A percentile compares a stretch with the other conserved stretches of the same genome.
phyloP scores from a whole-genome alignment of 306 rosid species.

The Prunus campanulata region DNA sequence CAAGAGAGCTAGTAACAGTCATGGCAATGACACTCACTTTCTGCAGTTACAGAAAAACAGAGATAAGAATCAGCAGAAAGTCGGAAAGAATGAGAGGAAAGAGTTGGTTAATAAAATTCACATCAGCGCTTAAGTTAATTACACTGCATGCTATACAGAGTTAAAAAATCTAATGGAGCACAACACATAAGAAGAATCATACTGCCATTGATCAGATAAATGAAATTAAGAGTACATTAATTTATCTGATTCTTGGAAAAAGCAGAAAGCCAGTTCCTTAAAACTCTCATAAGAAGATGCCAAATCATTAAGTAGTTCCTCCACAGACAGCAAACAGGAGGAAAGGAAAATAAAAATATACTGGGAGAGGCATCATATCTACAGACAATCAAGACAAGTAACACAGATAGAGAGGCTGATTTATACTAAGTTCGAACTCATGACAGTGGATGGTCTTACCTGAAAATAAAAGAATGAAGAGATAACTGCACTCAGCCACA shows the following conservation, averaged over 20 bases:
- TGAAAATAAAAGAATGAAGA: conserved; percentile 97
- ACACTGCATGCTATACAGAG: too few species aligned
- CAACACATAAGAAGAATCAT: not conserved
- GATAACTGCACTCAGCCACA: conserved; percentile 90
- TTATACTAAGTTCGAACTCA: conserved; percentile 4
- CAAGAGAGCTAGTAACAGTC: conserved; percentile 76
- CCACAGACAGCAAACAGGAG: not conserved
- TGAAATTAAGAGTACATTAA: not conserved
- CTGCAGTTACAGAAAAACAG: conserved; percentile 43
- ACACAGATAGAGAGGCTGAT: not conserved
- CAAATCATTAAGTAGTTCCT: not conserved
- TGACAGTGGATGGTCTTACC: conserved; percentile 37
- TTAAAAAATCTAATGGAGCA: not conserved
- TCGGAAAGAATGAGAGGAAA: too few species aligned
- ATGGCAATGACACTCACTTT: conserved; percentile 80
- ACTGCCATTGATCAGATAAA: not conserved
- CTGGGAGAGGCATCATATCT: not conserved
- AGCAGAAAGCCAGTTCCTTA: not conserved
- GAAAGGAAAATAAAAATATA: not conserved
- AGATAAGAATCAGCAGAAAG: conserved; percentile 20
- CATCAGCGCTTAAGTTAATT: too few species aligned
- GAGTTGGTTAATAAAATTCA: too few species aligned
- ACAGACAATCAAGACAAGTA: not conserved
- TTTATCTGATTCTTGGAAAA: not conserved
- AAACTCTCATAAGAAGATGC: not conserved